phyloP scores from a whole-genome alignment of 2,329 filamentous ascomycete species.

The Fusarium guadeloupense region DNA sequence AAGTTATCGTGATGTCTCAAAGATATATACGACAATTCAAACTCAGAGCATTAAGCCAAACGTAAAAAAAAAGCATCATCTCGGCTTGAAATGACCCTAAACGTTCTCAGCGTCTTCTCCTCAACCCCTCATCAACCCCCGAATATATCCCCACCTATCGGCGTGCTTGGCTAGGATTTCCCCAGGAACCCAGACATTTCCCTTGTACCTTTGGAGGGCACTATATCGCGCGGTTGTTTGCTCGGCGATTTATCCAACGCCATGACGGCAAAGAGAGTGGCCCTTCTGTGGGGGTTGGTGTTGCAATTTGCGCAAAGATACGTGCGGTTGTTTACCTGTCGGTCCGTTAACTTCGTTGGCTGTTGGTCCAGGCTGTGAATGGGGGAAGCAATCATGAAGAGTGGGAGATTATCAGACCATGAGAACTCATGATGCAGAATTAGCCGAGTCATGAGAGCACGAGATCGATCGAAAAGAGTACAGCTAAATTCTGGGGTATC shows the following conservation, averaged over 20 bases:
- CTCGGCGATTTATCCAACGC: constrained; percentile 25
- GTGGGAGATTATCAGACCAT: neutral
- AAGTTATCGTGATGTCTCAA: neutral
- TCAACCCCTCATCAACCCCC: constrained; percentile 27
- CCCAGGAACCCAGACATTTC: constrained; percentile 7
- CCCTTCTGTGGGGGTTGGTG: constrained; percentile 19
- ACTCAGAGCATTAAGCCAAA: neutral
- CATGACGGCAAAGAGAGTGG: constrained; percentile 12
- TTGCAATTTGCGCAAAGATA: constrained; percentile 9
- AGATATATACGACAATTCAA: neutral
- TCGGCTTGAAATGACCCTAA: neutral
- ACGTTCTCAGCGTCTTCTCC: neutral
- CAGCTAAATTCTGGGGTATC: neutral
- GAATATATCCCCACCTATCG: constrained; percentile 44
- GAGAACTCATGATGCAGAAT: constrained; percentile 10
- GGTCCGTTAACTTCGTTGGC: constrained; percentile 4
- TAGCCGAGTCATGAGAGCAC: neutral
- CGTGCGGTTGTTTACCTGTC: constrained; percentile 22
- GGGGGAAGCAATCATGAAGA: neutral
- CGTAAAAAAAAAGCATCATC: neutral
- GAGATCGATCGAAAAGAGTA: neutral
- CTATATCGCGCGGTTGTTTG: constrained; percentile 16
- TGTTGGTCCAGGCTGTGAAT: neutral
- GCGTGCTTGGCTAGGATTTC: constrained; percentile 28
- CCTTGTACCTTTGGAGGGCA: constrained; percentile 1